A percentile compares a stretch with the other conserved stretches of the same genome.
These are phyloP conservation scores for Capsicum rhomboideum DNA, from an alignment of 257 asterid genomes.

Conservation along the genomic window DNA sequence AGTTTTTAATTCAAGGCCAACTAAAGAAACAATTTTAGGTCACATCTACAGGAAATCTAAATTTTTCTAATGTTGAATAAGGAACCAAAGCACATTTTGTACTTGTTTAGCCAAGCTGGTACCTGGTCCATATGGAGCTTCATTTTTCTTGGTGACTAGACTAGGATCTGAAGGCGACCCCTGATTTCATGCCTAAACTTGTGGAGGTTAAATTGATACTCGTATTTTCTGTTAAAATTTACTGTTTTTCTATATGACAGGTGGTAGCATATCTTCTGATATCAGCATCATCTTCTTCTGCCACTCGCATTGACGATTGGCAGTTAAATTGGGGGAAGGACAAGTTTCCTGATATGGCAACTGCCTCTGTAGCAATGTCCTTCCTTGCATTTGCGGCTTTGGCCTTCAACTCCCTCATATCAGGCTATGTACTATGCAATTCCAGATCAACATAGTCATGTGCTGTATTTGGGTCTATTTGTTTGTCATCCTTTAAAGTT, in stretches of 20 bases:
- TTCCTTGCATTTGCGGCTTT: conserved; percentile 73
- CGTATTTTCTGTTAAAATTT: background rate
- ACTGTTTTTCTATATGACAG: conserved; percentile 29
- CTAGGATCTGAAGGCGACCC: background rate
- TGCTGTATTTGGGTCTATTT: background rate
- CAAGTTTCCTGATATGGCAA: conserved; percentile 78
- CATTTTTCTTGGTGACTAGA: background rate
- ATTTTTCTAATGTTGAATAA: background rate
- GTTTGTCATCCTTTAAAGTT: background rate
- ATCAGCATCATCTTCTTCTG: conserved; percentile 92
- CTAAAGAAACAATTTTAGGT: background rate
- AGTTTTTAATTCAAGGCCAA: background rate
- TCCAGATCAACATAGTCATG: conserved; percentile 24
- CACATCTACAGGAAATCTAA: background rate
- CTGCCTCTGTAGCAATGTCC: conserved; percentile 59
- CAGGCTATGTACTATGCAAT: conserved; percentile 67
- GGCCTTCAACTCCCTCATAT: conserved; percentile 64
- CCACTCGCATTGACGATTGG: conserved; percentile 74
- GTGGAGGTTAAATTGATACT: background rate
- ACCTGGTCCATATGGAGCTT: background rate
- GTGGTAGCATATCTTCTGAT: conserved; percentile 73
- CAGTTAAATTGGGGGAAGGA: conserved; percentile 77
- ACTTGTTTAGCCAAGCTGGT: background rate
- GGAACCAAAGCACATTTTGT: background rate
- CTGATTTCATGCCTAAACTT: background rate